phyloP scores from a whole-genome alignment of 2,329 filamentous ascomycete species.

The Lachnellula suecica region DNA sequence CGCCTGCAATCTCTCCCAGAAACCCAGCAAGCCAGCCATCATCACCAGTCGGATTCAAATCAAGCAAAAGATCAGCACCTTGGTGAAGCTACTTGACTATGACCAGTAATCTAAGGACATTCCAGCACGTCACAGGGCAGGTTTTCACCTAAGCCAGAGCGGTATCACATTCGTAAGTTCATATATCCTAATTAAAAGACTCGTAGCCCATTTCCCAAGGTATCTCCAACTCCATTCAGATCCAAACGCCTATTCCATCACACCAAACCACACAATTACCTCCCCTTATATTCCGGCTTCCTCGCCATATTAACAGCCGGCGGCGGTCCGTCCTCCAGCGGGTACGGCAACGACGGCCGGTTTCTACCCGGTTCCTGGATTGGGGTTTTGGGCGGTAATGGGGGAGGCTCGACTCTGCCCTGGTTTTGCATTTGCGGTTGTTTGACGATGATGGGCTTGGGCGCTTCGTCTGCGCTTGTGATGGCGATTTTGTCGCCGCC shows the following conservation, averaged over 20 bases:
- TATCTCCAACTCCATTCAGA: not conserved
- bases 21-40: too few relatives aligned
- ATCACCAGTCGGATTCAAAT: too few relatives aligned
- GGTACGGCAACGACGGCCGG: conserved; percentile 59
- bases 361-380: conserved; percentile 48
- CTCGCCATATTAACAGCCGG: conserved; percentile 81
- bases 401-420: conserved; percentile 57
- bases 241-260: not conserved
- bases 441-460: conserved; percentile 35
- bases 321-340: conserved; percentile 75
- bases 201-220: not conserved
- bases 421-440: conserved; percentile 8
- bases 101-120: too few relatives aligned
- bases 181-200: not conserved
- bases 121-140: too few relatives aligned
- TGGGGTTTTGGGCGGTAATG: conserved; percentile 75
- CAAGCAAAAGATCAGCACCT: too few relatives aligned
- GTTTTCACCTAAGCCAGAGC: too few relatives aligned
- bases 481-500: conserved; percentile 71
- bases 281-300: conserved; percentile 58
- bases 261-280: not conserved
- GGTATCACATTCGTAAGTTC: too few relatives aligned
- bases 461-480: conserved; percentile 57
- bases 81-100: too few relatives aligned
- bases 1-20: too few relatives aligned